Percentiles rank a stretch among this genome's conserved stretches.
Conservation (phyloP, 257 asterid genomes). For the Vinca minor region DNA sequence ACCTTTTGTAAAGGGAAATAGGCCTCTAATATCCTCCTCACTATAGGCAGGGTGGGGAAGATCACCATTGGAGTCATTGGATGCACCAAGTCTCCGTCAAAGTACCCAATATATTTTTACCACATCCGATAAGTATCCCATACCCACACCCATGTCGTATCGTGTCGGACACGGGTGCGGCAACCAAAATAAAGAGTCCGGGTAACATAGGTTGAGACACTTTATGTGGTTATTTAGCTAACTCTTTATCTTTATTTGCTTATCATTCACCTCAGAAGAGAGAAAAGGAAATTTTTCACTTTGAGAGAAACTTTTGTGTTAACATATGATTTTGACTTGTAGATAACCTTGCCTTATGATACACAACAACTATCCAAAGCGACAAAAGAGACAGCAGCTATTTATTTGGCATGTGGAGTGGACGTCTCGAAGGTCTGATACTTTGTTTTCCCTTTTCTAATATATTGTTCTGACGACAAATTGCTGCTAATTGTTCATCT, state of each 20-base stretch:
- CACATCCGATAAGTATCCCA: too few relatives aligned
- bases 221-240: neutral
- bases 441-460: constrained; percentile 10
- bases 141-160: too few relatives aligned
- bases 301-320: neutral
- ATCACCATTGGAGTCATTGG: too few relatives aligned
- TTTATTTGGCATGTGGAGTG: constrained; percentile 96
- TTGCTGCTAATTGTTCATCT: neutral
- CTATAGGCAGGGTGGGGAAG: too few relatives aligned
- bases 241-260: neutral
- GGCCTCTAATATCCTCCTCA: too few relatives aligned
- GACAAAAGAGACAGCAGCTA: constrained; percentile 90
- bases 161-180: too few relatives aligned
- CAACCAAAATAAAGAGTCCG: too few relatives aligned
- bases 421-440: constrained; percentile 67
- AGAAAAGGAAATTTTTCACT: neutral
- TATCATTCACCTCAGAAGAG: neutral
- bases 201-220: too few relatives aligned
- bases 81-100: too few relatives aligned
- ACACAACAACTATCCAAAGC: constrained; percentile 66
- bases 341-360: constrained; percentile 89
- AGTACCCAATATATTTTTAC: too few relatives aligned
- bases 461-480: constrained; percentile 3
- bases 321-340: constrained; percentile 6
- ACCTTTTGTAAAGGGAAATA: too few relatives aligned